phyloP scores from a whole-genome alignment of 2,329 filamentous ascomycete species.

The Metarhizium robertsii region DNA sequence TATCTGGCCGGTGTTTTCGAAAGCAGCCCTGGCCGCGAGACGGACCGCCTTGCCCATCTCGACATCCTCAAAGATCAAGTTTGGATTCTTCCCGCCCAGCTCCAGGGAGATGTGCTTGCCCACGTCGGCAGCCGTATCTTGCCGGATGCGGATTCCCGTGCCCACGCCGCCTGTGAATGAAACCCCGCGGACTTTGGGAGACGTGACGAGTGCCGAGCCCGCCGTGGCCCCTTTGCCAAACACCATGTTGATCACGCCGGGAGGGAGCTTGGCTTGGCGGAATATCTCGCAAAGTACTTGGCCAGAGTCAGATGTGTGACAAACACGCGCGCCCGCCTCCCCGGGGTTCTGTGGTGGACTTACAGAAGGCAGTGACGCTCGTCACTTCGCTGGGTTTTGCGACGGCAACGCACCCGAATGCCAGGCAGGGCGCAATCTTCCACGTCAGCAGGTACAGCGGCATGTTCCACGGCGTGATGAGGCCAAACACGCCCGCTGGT shows the following conservation, averaged over 20 bases:
- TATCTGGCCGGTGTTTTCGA: constrained; percentile 44
- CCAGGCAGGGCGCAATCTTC: not conserved
- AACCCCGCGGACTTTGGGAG: not conserved
- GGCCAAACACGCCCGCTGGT: not conserved
- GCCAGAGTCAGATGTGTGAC: too few relatives aligned
- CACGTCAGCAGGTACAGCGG: not conserved
- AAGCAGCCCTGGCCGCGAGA: constrained; percentile 18
- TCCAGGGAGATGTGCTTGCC: constrained; percentile 68
- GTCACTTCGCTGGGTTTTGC: not conserved
- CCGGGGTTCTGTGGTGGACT: not conserved
- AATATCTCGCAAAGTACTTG: not conserved
- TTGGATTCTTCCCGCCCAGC: constrained; percentile 65
- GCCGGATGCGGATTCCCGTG: not conserved
- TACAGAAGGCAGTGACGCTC: not conserved
- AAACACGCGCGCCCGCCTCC: too few relatives aligned
- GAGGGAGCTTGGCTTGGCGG: not conserved
- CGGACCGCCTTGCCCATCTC: constrained; percentile 62
- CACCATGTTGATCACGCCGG: not conserved
- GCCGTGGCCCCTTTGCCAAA: not conserved
- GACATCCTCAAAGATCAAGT: constrained; percentile 65
- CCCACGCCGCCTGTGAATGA: not conserved
- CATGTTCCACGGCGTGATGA: not conserved
- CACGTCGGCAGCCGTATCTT: constrained; percentile 57
- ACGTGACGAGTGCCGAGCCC: not conserved
- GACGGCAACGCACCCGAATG: not conserved